phyloP scores from a whole-genome alignment of 768 basidiomycete genomes.

The Gymnopilus junonius region DNA sequence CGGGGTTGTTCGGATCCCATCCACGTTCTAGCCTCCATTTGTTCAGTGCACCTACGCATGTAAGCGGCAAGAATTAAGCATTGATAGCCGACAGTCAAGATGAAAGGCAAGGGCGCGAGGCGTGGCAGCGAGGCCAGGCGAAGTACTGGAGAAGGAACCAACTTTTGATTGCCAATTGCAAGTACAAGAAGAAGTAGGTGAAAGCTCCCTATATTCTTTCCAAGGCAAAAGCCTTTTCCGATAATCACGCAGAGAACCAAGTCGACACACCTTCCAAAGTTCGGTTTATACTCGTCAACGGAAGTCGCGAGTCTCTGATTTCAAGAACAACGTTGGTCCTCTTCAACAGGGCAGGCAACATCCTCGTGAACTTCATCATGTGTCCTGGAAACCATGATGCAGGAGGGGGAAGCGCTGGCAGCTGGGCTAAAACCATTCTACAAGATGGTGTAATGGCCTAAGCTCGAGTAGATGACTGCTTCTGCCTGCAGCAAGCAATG shows the following conservation, averaged over 20 bases:
- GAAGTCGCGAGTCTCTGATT: constrained; percentile 90
- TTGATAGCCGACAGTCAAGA: constrained; percentile 27
- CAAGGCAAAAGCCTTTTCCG: constrained; percentile 21
- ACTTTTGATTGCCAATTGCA: constrained; percentile 6
- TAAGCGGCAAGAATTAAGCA: constrained; percentile 20
- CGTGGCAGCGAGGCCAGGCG: constrained; percentile 11
- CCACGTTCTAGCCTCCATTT: constrained; percentile 75
- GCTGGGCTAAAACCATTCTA: constrained; percentile 38
- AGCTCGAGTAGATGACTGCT: constrained; percentile 7
- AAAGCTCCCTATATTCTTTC: neutral
- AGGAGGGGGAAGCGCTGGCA: constrained; percentile 61
- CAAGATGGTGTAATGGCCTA: constrained; percentile 1
- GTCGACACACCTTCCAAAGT: constrained; percentile 75
- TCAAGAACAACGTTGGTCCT: constrained; percentile 93
- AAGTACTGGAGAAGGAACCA: constrained; percentile 11
- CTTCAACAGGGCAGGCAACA: constrained; percentile 75
- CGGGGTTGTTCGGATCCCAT: constrained; percentile 49
- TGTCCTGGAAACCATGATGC: constrained; percentile 97
- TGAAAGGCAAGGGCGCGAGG: constrained; percentile 16
- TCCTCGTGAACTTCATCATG: constrained; percentile 86
- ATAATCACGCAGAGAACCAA: constrained; percentile 29
- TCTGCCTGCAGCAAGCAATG: neutral
- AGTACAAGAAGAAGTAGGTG: constrained; percentile 1
- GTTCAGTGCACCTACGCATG: constrained; percentile 56
- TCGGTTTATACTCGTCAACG: constrained; percentile 92